Conservation (phyloP, 371 early-diverging fungal species). For the Catenaria anguillulae region DNA sequence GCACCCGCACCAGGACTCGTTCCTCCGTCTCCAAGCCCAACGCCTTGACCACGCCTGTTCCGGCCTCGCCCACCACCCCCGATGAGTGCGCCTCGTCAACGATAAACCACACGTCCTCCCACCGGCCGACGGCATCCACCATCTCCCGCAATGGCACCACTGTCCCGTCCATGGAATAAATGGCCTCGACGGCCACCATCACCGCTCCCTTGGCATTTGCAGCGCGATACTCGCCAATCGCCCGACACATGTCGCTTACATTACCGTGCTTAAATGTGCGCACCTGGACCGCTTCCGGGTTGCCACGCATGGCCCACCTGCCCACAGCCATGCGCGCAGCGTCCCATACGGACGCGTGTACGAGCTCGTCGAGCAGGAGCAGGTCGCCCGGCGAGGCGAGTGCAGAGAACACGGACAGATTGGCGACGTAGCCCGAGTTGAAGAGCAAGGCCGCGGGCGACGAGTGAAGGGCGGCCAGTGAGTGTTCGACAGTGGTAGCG, state of each 20-base stretch:
- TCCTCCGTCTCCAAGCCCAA: slow-evolving; percentile 34
- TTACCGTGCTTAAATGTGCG: not conserved
- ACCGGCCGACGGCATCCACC: slow-evolving; percentile 27
- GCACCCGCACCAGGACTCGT: slow-evolving; percentile 54
- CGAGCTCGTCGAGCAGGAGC: slow-evolving; percentile 51
- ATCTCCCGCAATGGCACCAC: slow-evolving; percentile 40
- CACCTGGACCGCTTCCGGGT: not conserved
- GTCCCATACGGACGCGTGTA: slow-evolving; percentile 73
- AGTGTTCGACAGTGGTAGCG: slow-evolving; percentile 40
- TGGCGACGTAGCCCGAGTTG: slow-evolving; percentile 76
- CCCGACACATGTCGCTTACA: not conserved
- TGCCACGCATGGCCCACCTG: slow-evolving; percentile 8
- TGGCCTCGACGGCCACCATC: slow-evolving; percentile 56
- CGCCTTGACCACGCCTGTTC: slow-evolving; percentile 49
- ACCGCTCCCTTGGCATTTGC: slow-evolving; percentile 12
- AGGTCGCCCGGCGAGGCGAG: slow-evolving; percentile 50
- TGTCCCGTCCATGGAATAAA: slow-evolving; percentile 79
- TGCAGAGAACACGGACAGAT: slow-evolving; percentile 46
- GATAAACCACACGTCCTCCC: slow-evolving; percentile 31
- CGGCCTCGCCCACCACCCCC: slow-evolving; percentile 53
- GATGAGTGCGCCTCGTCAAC: slow-evolving; percentile 70
- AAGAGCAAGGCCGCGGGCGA: slow-evolving; percentile 50
- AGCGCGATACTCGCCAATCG: not conserved
- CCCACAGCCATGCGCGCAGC: slow-evolving; percentile 47
- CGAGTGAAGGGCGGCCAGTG: slow-evolving; percentile 45